A percentile compares a stretch with the other conserved stretches of the same genome.
Evolutionary conservation across 371 early-diverging fungal species (phyloP).

Genomic region (Mucor circinelloides): DNA sequence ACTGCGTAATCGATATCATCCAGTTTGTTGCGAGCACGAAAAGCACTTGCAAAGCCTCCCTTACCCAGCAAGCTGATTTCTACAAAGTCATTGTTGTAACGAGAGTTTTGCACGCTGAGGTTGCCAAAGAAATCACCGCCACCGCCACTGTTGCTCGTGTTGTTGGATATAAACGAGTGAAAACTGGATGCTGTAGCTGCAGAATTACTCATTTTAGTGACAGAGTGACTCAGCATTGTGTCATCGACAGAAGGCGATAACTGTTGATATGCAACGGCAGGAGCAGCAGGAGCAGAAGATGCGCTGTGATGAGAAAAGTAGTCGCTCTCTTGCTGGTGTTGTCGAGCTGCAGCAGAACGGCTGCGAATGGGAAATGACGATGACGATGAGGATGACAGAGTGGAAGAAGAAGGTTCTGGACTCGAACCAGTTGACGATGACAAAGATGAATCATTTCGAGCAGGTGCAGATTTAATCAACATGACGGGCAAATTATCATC

Average conservation of each 20-base stretch:
- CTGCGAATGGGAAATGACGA: not conserved
- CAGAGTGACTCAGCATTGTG: not conserved
- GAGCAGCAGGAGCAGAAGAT: not conserved
- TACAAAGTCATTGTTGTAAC: slow-evolving; percentile 86
- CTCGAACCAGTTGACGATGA: not conserved
- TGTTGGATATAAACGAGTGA: not conserved
- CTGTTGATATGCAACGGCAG: not conserved
- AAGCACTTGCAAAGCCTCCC: slow-evolving; percentile 96
- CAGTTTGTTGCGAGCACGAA: slow-evolving; percentile 70
- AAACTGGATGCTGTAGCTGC: not conserved
- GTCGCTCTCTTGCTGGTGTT: not conserved
- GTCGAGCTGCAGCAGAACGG: not conserved
- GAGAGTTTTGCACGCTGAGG: slow-evolving; percentile 60
- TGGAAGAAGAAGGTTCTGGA: not conserved
- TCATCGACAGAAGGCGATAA: not conserved
- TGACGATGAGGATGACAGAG: not conserved
- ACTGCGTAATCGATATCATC: slow-evolving; percentile 91
- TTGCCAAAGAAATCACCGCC: slow-evolving; percentile 17
- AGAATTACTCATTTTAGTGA: not conserved
- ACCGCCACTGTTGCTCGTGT: not conserved
- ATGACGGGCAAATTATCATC: slow-evolving; percentile 16
- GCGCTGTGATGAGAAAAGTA: not conserved
- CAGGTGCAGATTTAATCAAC: not conserved
- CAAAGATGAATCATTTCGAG: not conserved
- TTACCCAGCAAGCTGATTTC: slow-evolving; percentile 79